phyloP scores from a whole-genome alignment of 495 filamentous ascomycete genomes.

The Penicillium silybi region DNA sequence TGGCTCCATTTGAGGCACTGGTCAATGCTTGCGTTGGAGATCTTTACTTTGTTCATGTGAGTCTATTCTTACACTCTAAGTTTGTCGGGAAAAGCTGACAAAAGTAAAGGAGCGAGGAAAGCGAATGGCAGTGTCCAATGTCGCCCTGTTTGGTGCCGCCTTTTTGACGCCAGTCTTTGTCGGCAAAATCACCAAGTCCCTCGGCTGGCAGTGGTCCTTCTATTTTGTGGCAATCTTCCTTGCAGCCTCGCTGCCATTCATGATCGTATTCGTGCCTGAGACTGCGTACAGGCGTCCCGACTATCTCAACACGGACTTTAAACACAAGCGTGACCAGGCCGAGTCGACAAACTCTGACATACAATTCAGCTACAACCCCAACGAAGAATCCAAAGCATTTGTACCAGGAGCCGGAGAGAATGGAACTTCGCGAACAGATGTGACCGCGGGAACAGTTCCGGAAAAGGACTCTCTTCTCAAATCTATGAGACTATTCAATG shows the following conservation, averaged over 20 bases:
- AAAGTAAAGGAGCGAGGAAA: constrained; percentile 65
- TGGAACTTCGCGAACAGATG: constrained; percentile 10
- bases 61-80: constrained; percentile 15
- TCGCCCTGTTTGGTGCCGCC: constrained; percentile 84
- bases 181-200: constrained; percentile 72
- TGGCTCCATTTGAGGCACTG: constrained; percentile 72
- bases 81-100: constrained; percentile 1
- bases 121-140: constrained; percentile 86
- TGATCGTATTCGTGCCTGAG: constrained; percentile 80
- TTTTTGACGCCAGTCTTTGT: constrained; percentile 89
- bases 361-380: constrained; percentile 2
- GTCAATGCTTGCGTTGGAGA: constrained; percentile 77
- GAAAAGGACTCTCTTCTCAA: constrained; percentile 50
- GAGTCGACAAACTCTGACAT: constrained; percentile 15
- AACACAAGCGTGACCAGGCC: constrained; percentile 13
- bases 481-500: constrained; percentile 70
- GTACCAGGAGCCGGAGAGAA: neutral
- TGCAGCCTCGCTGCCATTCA: constrained; percentile 56
- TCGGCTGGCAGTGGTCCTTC: constrained; percentile 78
- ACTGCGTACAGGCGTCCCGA: constrained; percentile 69
- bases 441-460: constrained; percentile 10
- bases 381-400: constrained; percentile 15
- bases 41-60: constrained; percentile 72
- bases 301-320: constrained; percentile 59
- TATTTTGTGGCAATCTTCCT: constrained; percentile 68